These are phyloP conservation scores for Lithospermum erythrorhizon DNA, from an alignment of 257 asterid genomes.

Conservation along the genomic window DNA sequence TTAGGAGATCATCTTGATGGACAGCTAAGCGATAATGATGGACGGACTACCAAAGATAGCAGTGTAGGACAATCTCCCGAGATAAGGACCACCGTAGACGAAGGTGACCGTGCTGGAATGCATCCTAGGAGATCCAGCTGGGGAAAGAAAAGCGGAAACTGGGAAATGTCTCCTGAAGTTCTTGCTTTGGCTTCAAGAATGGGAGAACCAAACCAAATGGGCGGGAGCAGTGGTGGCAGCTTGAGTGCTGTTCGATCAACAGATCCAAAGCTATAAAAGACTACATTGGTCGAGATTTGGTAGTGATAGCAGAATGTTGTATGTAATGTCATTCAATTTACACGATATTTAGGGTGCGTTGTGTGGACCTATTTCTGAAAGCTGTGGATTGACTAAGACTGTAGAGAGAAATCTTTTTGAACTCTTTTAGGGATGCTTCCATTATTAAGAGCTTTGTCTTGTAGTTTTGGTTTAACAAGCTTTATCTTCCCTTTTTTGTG, in stretches of 20 bases:
- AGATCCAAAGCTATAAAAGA: constrained; percentile 22
- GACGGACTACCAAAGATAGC: constrained; percentile 36
- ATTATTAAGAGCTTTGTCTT: constrained; percentile 9
- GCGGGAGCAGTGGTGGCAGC: constrained; percentile 40
- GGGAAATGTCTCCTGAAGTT: constrained; percentile 99
- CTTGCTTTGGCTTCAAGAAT: constrained; percentile 79
- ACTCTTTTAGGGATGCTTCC: constrained; percentile 22
- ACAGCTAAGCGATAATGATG: constrained; percentile 53
- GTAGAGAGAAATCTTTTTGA: constrained; percentile 25
- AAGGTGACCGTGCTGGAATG: constrained; percentile 71
- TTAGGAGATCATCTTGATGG: constrained; percentile 49
- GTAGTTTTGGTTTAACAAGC: constrained; percentile 3
- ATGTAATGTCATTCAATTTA: constrained; percentile 21
- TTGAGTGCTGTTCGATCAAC: constrained; percentile 19
- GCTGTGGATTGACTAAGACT: constrained; percentile 15
- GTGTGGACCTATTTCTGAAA: constrained; percentile 17
- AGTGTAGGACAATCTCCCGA: constrained; percentile 58
- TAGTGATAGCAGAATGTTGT: constrained; percentile 12
- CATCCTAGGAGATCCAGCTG: constrained; percentile 80
- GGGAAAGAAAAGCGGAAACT: constrained; percentile 94
- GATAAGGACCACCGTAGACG: constrained; percentile 73
- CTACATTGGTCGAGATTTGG: constrained; percentile 12
- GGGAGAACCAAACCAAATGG: constrained; percentile 53
- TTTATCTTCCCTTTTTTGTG: not conserved
- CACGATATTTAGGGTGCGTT: constrained; percentile 19